Percentiles rank a stretch among this genome's conserved stretches.
Evolutionary conservation across 192 early-diverging fungal genomes (phyloP).

Genomic region (Coemansia sp.): DNA sequence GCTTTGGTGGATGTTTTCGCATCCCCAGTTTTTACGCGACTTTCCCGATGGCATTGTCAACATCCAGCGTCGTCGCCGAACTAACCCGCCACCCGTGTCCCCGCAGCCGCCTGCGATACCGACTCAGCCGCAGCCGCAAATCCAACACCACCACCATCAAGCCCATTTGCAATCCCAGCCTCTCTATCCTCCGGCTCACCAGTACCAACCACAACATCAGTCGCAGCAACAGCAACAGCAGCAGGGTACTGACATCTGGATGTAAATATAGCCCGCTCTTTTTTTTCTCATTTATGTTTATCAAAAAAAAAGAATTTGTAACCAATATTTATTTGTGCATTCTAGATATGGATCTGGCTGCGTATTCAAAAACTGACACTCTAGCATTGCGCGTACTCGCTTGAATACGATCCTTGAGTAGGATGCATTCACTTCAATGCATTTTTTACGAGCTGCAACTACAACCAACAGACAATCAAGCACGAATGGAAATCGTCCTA

Average conservation of each 20-base stretch:
- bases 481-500: too few species aligned
- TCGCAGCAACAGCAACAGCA: slow-evolving; percentile 15
- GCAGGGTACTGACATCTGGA: slow-evolving; percentile 14
- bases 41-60: slow-evolving; percentile 45
- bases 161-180: slow-evolving; percentile 16
- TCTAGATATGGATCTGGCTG: too few species aligned
- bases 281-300: not conserved
- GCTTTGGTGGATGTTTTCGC: slow-evolving; percentile 54
- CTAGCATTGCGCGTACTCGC: not conserved
- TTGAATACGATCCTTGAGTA: too few species aligned
- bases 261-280: slow-evolving; percentile 30
- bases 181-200: slow-evolving; percentile 12
- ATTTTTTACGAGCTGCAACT: too few species aligned
- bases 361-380: not conserved
- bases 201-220: slow-evolving; percentile 5
- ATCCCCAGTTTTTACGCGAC: slow-evolving; percentile 46
- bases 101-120: slow-evolving; percentile 18
- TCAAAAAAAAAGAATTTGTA: not conserved
- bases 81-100: slow-evolving; percentile 45
- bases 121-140: slow-evolving; percentile 16
- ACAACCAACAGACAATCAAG: too few species aligned
- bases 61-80: slow-evolving; percentile 47
- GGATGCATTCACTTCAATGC: too few species aligned
- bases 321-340: not conserved
- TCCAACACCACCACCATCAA: slow-evolving; percentile 6